Base-by-base conservation (phyloP, 106 monocot species). In the Dendrobium nobile region DNA sequence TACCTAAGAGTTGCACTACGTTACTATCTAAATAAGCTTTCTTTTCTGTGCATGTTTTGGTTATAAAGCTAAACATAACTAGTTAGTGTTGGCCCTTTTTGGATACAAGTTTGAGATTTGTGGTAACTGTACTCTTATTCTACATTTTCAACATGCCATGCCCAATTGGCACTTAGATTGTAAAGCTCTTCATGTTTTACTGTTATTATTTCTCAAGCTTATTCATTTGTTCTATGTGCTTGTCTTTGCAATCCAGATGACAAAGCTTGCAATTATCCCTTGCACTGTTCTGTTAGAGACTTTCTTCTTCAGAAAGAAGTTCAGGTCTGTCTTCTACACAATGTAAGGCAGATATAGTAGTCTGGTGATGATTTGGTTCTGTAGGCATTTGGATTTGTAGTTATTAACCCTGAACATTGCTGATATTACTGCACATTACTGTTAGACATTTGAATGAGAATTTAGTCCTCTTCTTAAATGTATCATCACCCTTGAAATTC, bases 221-320 rank as follows among this genome's bases (percentile, higher is more conserved):
- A 68, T 68, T 27, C 27, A 9, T 68, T 68, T 68, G 31, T 68
- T 24, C 31, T 61, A 68, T 19, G 24, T 68, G 31, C 31, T 31
- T 68, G 24, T 28, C 67, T 83, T 85, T 82, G 28, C 37, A 75
- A 55, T 56, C 22, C 85, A 92, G 92, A 92, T 92, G 92, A 92
- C 92, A 78, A 92, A 92, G 84, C 87, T 92, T 64, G 92, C 92
- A 15, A 92, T 92, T 28, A 92, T 92, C 81, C 92, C 92, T 47
- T 92, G 92, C 82, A 92, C 92, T 70, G 84, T 92, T 80, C 55
- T 92, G n/a, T 59, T 92, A 79, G 92, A 92, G 82, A 87, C 87
- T 79, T 77, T 92, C 72, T 92, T 92, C 86, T 92, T 89, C 84
- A 87, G 79, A 72, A 92, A 89, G 85, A 89, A 59, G 81, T 92